Percentiles rank a stretch among this genome's conserved stretches.
Conservation (phyloP, 768 basidiomycete genomes). For the Xerocomus brunneocitrinus region DNA sequence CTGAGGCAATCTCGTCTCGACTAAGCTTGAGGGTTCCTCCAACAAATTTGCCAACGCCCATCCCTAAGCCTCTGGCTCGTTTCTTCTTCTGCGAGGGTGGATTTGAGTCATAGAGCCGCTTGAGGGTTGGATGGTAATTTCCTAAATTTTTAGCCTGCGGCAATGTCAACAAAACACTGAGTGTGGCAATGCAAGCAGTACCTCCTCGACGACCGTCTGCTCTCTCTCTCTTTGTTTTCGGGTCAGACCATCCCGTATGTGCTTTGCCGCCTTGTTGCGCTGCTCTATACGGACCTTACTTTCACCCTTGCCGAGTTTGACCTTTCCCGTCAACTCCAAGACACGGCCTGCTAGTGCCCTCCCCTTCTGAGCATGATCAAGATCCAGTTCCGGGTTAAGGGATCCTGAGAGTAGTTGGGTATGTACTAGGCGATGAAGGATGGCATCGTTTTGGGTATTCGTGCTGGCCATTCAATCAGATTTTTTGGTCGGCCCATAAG, state of each 20-base stretch:
- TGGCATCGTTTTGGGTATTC: conserved; percentile 71
- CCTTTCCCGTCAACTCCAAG: conserved; percentile 63
- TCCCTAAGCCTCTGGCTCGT: conserved; percentile 60
- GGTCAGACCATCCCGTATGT: conserved; percentile 63
- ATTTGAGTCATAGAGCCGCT: conserved; percentile 55
- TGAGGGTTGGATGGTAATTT: conserved; percentile 79
- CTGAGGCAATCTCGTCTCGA: conserved; percentile 50
- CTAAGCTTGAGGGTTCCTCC: conserved; percentile 66
- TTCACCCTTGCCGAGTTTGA: conserved; percentile 75
- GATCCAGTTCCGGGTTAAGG: conserved; percentile 52
- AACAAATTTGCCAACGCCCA: conserved; percentile 77
- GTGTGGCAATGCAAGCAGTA: conserved; percentile 24
- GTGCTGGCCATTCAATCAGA: conserved; percentile 41
- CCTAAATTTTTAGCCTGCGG: conserved; percentile 75
- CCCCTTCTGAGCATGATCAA: conserved; percentile 62
- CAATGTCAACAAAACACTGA: conserved; percentile 6
- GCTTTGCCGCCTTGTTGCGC: conserved; percentile 65
- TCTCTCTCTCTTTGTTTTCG: conserved; percentile 57
- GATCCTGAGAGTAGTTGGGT: conserved; percentile 77
- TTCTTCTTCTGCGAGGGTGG: conserved; percentile 33
- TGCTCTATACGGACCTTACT: conserved; percentile 54
- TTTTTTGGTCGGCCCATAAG: background rate
- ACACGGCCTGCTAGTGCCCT: conserved; percentile 78
- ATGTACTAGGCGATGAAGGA: conserved; percentile 76
- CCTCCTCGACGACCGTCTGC: conserved; percentile 62